These are phyloP conservation scores for Microcos paniculata DNA, from an alignment of 345 rosid species.

Conservation along the genomic window DNA sequence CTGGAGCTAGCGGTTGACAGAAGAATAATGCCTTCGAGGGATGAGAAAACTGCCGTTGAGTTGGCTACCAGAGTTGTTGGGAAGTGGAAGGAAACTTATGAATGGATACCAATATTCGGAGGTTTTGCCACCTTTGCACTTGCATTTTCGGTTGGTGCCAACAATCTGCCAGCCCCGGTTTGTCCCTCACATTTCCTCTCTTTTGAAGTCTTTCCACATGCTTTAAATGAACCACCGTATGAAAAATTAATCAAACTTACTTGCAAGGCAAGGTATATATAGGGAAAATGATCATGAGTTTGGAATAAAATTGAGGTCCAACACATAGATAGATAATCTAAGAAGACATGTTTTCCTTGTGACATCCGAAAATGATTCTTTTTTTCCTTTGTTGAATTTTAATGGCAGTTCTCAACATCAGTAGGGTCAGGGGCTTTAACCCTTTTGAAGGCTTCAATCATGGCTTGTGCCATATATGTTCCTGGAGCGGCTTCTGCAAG, in stretches of 20 bases:
- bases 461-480: conserved; percentile 30
- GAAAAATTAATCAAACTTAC: background rate
- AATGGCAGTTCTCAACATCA: conserved; percentile 32
- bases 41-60: conserved; percentile 23
- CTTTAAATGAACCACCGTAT: background rate
- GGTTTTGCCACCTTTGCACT: conserved; percentile 29
- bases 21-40: conserved; percentile 1
- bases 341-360: background rate
- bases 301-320: background rate
- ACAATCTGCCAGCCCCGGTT: conserved; percentile 36
- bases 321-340: background rate
- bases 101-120: conserved; percentile 32
- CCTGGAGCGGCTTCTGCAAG: conserved; percentile 35
- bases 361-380: background rate
- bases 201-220: background rate
- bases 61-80: conserved; percentile 18
- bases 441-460: conserved; percentile 29
- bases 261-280: background rate
- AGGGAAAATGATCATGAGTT: background rate
- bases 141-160: conserved; percentile 33
- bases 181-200: background rate
- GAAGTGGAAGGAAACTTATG: conserved; percentile 31
- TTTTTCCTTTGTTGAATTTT: background rate
- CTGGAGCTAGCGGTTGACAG: background rate
- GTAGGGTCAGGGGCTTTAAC: conserved; percentile 32